Base-by-base conservation (phyloP, 2,329 filamentous ascomycete species). In the Botrytis byssoidea region DNA sequence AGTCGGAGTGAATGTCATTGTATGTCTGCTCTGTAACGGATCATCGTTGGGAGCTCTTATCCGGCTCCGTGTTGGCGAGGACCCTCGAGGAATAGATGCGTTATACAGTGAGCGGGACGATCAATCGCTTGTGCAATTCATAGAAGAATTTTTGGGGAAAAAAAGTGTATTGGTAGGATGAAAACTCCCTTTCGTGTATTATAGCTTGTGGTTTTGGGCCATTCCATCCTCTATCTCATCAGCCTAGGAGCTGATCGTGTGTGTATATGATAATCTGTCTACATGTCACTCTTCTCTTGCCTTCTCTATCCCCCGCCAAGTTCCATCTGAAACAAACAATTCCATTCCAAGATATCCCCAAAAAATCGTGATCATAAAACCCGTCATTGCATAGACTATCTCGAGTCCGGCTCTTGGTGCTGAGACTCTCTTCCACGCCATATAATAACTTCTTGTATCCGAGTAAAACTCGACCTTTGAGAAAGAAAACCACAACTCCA, bases 351-450 rank as follows among this genome's bases (percentile, higher is more conserved):
- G 8, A 42, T 29, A 68, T 6, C 37, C 35, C n/a, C 22, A 12
- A 25, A 32, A 68, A 68, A 68, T 42, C 48, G 25, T 68, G 14
- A 68, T 68, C 66, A 37, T 44, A 42, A 68, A 68, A 9, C 10
- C 18, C 18, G 10, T 25, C 66, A 57, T 68, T 57, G 29, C n/a
- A 57, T 42, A 57, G 9, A 5, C 22, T 14, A 42, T 51, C 69
- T 51, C 18, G 4, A n/a, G 32, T 40, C 59, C 42, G n/a, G 22
- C 32, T 20, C 32, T 14, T 32, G 25, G 37, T 42, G 4, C 37
- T 14, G n/a, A 29, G 40, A 32, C 16, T 22, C 25, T 14, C 7
- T 8, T 46, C 6, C 32, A 29, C 1, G 32, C 20, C 55, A 37
- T 40, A 29, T 40, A 32, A 40, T 16, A 40, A 40, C 25, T 6